Percentiles rank a stretch among this genome's conserved stretches.
Evolutionary conservation across 1,139 yeast species (phyloP).

Genomic region (Chernovozyma aurita): DNA sequence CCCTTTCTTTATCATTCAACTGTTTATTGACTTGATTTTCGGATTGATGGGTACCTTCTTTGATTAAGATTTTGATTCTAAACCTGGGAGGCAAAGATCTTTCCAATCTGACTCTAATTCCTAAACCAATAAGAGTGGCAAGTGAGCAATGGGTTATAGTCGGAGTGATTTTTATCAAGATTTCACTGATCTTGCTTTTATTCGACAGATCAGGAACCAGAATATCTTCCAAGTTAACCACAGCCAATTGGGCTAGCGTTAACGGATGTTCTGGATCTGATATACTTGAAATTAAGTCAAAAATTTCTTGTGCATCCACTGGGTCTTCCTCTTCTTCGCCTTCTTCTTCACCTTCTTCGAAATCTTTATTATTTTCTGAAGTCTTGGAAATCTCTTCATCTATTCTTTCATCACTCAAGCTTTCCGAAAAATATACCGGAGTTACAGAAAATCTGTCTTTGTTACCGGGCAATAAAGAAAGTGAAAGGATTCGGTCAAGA

Average conservation of each 20-base stretch:
- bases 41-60: conserved; percentile 93
- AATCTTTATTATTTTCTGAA: background rate
- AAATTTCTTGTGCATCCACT: conserved; percentile 63
- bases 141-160: conserved; percentile 96
- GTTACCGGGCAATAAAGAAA: conserved; percentile 18
- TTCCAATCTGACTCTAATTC: conserved; percentile 87
- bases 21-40: conserved; percentile 96
- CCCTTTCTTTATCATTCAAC: conserved; percentile 94
- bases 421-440: conserved; percentile 13
- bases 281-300: conserved; percentile 73
- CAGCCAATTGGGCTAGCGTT: conserved; percentile 90
- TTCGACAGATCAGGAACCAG: conserved; percentile 51
- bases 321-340: conserved; percentile 51
- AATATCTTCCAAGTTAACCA: conserved; percentile 82
- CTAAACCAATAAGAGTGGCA: conserved; percentile 93
- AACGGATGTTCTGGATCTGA: conserved; percentile 98
- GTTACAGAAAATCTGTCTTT: conserved; percentile 18
- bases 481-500: conserved; percentile 18
- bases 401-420: conserved; percentile 8
- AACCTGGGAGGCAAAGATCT: conserved; percentile 83
- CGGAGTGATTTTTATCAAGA: conserved; percentile 84
- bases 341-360: conserved; percentile 10
- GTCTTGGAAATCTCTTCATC: conserved; percentile 7
- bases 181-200: conserved; percentile 60
- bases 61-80: conserved; percentile 73